Evolutionary conservation across 2,329 filamentous ascomycete genomes (phyloP), one percentile per base, ranked within the genome.

Genomic region (Pezicula carpinea): DNA sequence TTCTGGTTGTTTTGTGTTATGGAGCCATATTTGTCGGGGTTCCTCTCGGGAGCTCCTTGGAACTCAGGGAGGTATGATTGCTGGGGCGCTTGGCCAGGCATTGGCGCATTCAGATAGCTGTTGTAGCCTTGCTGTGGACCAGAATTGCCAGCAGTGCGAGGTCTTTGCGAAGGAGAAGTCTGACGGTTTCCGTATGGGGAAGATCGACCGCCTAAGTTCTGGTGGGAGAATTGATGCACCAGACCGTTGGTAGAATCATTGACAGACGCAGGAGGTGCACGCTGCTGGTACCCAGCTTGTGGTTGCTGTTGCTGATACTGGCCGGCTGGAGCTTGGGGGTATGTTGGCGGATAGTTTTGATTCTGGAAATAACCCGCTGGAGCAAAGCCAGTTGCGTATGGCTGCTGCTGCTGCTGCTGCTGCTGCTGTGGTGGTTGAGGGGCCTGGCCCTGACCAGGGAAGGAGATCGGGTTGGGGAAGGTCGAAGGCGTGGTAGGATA

Each of bases 151-250:
- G 89, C 88, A 15, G 92, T 97, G 50, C 91, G 80, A 42, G 92
- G 91, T 50, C 93, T 83, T 65, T 87, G 84, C 44, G 75, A 77
- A 22, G 89, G 82, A 26, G 88, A 84, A 26, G 79, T 76, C 31
- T 76, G 77, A 39, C 89, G 80, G 50, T 80, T 76, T 54, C 75
- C 80, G 63, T 90, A 91, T 41, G 83, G 81, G 50, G 81, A 82
- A 23, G 77, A 77, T 56, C 89, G 80, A 50, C 83, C 82, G 50
- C 87, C 85, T 34, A 97, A 78, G 67, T 96, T 95, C 74, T 97
- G 92, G 69, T 96, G 90, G 49, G 92, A 95, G 68, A 97, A 95
- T 67, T 99, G 93, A 66, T 96, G 89, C 51, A 91, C 90, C 39
- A 97, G 79, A 23, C 90, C 91, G 60, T 89, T 93, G 59, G 92